phyloP scores from a whole-genome alignment of 2,329 filamentous ascomycete genomes.

The Seiridium cupressi region DNA sequence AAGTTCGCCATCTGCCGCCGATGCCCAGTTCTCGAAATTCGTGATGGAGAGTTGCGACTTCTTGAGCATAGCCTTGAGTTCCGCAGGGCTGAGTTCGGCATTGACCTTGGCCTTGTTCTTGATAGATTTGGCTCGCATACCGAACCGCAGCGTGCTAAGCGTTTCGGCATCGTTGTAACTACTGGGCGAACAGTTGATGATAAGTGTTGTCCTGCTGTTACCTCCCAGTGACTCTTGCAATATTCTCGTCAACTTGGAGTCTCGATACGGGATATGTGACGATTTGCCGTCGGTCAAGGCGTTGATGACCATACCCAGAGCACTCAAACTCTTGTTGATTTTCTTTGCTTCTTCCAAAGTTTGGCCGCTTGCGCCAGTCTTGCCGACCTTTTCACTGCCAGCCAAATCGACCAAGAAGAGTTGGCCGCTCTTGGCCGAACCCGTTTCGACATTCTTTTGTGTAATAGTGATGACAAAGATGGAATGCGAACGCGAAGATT shows the following conservation, averaged over 20 bases:
- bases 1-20: conserved; percentile 59
- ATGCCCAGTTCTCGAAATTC: conserved; percentile 57
- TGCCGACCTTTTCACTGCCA: conserved; percentile 97
- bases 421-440: conserved; percentile 92
- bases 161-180: conserved; percentile 98
- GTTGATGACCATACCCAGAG: conserved; percentile 98
- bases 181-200: conserved; percentile 98
- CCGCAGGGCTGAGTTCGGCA: conserved; percentile 90
- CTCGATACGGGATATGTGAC: conserved; percentile 91
- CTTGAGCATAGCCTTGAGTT: conserved; percentile 89
- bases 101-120: conserved; percentile 99
- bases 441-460: conserved; percentile 96
- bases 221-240: conserved; percentile 95
- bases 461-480: conserved; percentile 97
- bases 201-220: conserved; percentile 96
- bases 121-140: conserved; percentile 95
- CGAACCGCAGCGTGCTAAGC: conserved; percentile 86
- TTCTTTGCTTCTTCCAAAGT: conserved; percentile 98
- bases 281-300: conserved; percentile 96
- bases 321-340: conserved; percentile 99
- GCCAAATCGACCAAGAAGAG: conserved; percentile 97
- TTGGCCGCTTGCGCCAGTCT: conserved; percentile 96
- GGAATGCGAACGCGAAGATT: conserved; percentile 96
- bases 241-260: conserved; percentile 96
- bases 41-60: conserved; percentile 89